Percentiles rank a stretch among this genome's conserved stretches.
Conservation (phyloP, 164 flowering plant species). For the Buxus sempervirens region DNA sequence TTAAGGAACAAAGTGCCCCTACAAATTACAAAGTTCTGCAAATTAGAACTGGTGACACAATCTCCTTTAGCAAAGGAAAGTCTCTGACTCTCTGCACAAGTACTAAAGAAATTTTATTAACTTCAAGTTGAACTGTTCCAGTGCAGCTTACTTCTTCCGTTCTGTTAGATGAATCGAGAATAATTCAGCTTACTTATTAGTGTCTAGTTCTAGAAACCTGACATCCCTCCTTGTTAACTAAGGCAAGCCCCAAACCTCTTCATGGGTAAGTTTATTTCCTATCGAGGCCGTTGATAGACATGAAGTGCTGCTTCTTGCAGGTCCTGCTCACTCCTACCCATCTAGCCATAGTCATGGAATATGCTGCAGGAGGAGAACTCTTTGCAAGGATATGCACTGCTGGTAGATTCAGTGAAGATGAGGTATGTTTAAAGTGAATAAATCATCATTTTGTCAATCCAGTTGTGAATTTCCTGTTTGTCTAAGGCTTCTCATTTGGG, state of each 20-base stretch:
- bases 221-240: neutral
- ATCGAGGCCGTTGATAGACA: no score
- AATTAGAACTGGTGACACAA: no score
- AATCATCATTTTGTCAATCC: no score
- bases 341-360: constrained; percentile 86
- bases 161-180: no score
- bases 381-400: constrained; percentile 76
- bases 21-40: no score
- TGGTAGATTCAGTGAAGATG: constrained; percentile 85
- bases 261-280: neutral
- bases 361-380: constrained; percentile 87
- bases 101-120: neutral
- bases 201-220: neutral
- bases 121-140: neutral
- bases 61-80: no score
- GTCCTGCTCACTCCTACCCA: constrained; percentile 77
- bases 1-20: no score
- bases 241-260: neutral
- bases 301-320: constrained; percentile 30
- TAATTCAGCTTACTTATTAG: no score
- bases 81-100: neutral
- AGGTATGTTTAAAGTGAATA: constrained; percentile 35
- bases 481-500: no score
- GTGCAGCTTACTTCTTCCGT: neutral
- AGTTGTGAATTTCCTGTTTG: no score